These are phyloP conservation scores for Ascochyta fabae DNA, from an alignment of 2,329 filamentous ascomycete species.

Conservation along the genomic window DNA sequence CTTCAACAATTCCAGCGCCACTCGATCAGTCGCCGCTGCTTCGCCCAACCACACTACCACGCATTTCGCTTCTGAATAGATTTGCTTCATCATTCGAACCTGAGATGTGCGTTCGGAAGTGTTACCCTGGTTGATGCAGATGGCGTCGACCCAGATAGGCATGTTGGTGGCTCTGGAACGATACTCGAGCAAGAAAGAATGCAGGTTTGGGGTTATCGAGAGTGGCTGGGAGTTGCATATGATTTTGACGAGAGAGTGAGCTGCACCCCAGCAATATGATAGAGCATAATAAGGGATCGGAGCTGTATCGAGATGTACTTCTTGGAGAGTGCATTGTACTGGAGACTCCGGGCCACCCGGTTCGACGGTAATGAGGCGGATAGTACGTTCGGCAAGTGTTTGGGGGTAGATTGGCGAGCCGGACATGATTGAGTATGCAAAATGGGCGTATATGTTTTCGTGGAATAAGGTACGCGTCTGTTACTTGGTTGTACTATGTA, in stretches of 20 bases:
- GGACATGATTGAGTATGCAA: no score
- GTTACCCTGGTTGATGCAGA: slow-evolving; percentile 5
- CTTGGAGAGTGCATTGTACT: no score
- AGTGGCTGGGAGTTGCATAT: not conserved
- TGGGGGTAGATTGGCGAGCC: no score
- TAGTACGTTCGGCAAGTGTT: no score
- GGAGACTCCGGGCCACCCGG: no score
- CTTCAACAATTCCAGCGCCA: not conserved
- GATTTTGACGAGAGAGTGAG: not conserved
- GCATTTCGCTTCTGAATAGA: not conserved
- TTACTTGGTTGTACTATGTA: no score
- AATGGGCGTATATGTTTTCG: no score
- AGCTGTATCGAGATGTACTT: no score
- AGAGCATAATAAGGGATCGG: not conserved
- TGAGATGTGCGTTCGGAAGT: slow-evolving; percentile 6
- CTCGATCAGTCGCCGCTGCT: not conserved
- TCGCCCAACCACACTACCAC: slow-evolving; percentile 12
- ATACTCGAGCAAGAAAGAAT: not conserved
- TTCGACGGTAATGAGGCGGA: no score
- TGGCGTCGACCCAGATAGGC: slow-evolving; percentile 7
- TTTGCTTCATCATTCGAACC: slow-evolving; percentile 10
- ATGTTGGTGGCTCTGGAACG: not conserved
- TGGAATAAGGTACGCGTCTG: no score
- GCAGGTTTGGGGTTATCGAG: not conserved
- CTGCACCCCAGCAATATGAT: not conserved